Evolutionary conservation across 1,284 basidiomycete genomes (phyloP).

Genomic region (Marasmius fiardii): DNA sequence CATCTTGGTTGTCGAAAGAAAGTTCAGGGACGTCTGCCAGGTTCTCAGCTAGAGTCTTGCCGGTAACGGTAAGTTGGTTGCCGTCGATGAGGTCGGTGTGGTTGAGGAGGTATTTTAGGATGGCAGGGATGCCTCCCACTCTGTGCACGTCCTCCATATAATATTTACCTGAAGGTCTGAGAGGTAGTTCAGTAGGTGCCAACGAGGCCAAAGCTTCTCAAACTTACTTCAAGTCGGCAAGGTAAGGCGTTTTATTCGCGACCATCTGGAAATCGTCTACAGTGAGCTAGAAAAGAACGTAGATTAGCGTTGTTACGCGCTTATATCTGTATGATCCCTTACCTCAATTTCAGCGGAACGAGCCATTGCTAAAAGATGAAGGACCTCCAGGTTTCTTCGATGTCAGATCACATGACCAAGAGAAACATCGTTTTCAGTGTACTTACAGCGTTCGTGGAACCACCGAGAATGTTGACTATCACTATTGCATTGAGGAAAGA

Average conservation of each 20-base stretch:
- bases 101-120: constrained; percentile 85
- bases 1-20: constrained; percentile 77
- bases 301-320: neutral
- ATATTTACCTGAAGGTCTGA: constrained; percentile 87
- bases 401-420: neutral
- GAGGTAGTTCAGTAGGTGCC: constrained; percentile 2
- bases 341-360: constrained; percentile 79
- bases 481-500: constrained; percentile 93
- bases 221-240: constrained; percentile 83
- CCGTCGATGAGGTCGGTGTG: constrained; percentile 89
- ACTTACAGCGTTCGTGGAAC: constrained; percentile 87
- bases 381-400: constrained; percentile 47
- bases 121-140: constrained; percentile 84
- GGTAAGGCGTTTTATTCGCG: constrained; percentile 87
- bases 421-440: neutral
- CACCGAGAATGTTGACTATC: constrained; percentile 81
- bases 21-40: constrained; percentile 78
- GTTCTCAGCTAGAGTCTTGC: constrained; percentile 92
- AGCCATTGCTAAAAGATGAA: constrained; percentile 94
- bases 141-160: constrained; percentile 96
- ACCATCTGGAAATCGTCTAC: constrained; percentile 95
- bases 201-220: constrained; percentile 2
- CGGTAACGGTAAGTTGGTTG: constrained; percentile 88
- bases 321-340: neutral
- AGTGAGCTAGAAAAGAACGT: constrained; percentile 43